Conservation (phyloP, 2,329 filamentous ascomycete species). For the Neonectria magnoliae region DNA sequence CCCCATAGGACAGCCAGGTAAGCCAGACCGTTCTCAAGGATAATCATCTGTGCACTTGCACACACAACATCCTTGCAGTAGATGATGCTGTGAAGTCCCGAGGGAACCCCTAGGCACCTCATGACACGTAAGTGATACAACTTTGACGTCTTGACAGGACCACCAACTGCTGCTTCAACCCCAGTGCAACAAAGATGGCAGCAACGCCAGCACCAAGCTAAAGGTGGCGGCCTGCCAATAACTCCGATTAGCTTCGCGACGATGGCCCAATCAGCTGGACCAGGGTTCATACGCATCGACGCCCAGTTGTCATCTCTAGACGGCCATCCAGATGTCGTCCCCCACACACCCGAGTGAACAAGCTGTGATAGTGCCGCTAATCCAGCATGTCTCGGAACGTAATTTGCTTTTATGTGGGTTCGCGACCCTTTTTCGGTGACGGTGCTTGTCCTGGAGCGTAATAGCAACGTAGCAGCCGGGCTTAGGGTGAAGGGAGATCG, state of each 20-base stretch:
- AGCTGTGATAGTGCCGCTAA: constrained; percentile 6
- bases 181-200: background rate
- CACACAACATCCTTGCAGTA: background rate
- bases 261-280: constrained; percentile 11
- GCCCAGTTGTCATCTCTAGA: constrained; percentile 5
- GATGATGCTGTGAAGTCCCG: background rate
- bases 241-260: background rate
- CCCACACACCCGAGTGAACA: constrained; percentile 4
- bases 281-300: constrained; percentile 3
- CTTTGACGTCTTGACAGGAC: constrained; percentile 9
- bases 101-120: background rate
- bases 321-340: constrained; percentile 1
- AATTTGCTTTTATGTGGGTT: constrained; percentile 26
- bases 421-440: background rate
- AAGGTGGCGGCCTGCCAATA: background rate
- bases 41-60: background rate
- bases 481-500: constrained; percentile 11
- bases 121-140: background rate
- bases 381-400: constrained; percentile 29
- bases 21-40: background rate
- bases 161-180: background rate
- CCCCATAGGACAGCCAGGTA: constrained; percentile 6
- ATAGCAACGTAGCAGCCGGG: background rate
- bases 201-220: background rate
- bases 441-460: background rate